These are phyloP conservation scores for Fragosphaeria purpurea DNA, from an alignment of 2,329 filamentous ascomycete genomes.

Conservation along the genomic window DNA sequence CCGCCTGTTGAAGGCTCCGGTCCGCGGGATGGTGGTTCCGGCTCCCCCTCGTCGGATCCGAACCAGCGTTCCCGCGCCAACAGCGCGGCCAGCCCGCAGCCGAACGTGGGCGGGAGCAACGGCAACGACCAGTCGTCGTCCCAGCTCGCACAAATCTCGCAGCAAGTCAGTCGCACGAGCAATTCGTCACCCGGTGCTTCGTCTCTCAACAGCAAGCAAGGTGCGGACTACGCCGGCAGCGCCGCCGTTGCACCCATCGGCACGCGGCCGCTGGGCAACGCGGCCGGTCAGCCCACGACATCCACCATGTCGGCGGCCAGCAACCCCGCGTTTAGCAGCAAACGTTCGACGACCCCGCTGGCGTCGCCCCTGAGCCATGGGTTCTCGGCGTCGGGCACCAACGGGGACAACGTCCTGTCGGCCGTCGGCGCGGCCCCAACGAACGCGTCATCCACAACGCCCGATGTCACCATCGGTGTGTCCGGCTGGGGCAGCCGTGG, in stretches of 20 bases:
- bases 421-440: constrained; percentile 38
- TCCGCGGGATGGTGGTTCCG: constrained; percentile 9
- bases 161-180: constrained; percentile 68
- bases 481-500: constrained; percentile 70
- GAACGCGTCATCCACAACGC: constrained; percentile 41
- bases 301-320: constrained; percentile 32
- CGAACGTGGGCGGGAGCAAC: constrained; percentile 44
- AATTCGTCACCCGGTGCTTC: constrained; percentile 79
- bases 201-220: constrained; percentile 51
- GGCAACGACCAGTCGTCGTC: constrained; percentile 39
- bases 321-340: constrained; percentile 52
- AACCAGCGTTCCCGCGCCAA: constrained; percentile 60
- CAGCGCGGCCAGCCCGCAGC: constrained; percentile 76
- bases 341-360: constrained; percentile 80
- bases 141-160: constrained; percentile 12
- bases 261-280: constrained; percentile 62
- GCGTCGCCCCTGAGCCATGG: constrained; percentile 79
- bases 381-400: constrained; percentile 41
- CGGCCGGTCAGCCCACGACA: constrained; percentile 24
- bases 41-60: constrained; percentile 39
- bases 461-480: constrained; percentile 31
- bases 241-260: constrained; percentile 84
- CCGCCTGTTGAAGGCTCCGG: constrained; percentile 24
- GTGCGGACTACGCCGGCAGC: constrained; percentile 33
- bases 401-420: constrained; percentile 14